Base-by-base conservation (phyloP, 257 asterid genomes). In the Orobanche coerulescens region DNA sequence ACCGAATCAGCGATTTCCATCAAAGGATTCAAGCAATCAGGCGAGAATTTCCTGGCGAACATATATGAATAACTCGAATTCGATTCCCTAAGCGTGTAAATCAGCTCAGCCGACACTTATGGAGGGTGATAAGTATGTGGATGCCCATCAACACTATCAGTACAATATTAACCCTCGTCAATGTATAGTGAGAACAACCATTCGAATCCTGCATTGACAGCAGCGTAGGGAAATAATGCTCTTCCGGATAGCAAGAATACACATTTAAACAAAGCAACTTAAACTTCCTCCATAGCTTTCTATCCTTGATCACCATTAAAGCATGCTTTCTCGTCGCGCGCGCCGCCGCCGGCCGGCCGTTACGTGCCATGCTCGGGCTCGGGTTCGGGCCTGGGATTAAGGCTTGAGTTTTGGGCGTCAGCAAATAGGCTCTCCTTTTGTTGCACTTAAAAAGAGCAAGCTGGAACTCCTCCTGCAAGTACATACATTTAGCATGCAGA, bases 91-190 rank as follows among this genome's bases (percentile, higher is more conserved):
- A 84, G 69, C 60, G 49, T 15, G 55, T 49, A 54, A 47, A 87
- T 75, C 0, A 84, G 88, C 68, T 64, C 64, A 18, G 85, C 59
- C 0, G 94, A 80, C 4, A 87, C 73, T 52, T 84, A 91, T 1
- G 70, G 11, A 0, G 82, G 81, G 10, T 33, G 58, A 49, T 87
- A 87, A 2, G 77, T 84, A 36, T 82, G 88, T 3, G 95, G 95
- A 73, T 84, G 94, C 16, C 95, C 95, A 7, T n/a, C 80, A 0
- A 73, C 73, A 14, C 79, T 71, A 2, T 75, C 85, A 1, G 88
- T 82, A 94, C 94, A 87, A 36, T n/a, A n/a, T 84, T 81, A 16
- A 87, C 95, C 74, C 95, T 78, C 53, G 95, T 87, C 24, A 87
- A 78, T 2, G 88, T 80, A 31, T 67, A 78, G 23, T 59, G 79